Evolutionary conservation across 2,329 filamentous ascomycete species (phyloP).

Genomic region (Colletotrichum truncatum): DNA sequence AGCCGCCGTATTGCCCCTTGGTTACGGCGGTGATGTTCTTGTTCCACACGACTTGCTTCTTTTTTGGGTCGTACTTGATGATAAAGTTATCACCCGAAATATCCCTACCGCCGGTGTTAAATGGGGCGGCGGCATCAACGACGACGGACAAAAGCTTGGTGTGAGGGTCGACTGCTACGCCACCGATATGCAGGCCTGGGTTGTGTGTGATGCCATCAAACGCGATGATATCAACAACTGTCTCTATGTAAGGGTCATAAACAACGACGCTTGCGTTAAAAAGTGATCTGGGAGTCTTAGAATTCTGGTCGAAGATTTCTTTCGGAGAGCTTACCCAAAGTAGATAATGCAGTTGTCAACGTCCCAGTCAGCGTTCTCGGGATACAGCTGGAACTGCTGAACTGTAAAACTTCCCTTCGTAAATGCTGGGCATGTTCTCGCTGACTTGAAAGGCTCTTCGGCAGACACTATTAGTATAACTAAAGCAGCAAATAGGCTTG

Average conservation of each 20-base stretch:
- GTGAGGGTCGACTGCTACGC: slow-evolving; percentile 28
- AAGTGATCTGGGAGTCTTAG: slow-evolving; percentile 21
- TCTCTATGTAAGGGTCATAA: slow-evolving; percentile 32
- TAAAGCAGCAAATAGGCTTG: not conserved
- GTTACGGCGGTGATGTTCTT: slow-evolving; percentile 31
- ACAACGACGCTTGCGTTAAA: slow-evolving; percentile 34
- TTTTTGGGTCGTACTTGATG: slow-evolving; percentile 31
- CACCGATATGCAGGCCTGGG: slow-evolving; percentile 29
- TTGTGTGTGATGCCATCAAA: slow-evolving; percentile 31
- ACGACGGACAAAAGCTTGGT: slow-evolving; percentile 30
- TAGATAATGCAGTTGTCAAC: slow-evolving; percentile 41
- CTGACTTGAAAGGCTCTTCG: not conserved
- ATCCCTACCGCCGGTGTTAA: slow-evolving; percentile 29
- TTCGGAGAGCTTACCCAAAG: slow-evolving; percentile 36
- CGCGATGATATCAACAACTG: slow-evolving; percentile 25
- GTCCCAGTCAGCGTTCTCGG: slow-evolving; percentile 47
- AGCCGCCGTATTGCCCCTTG: slow-evolving; percentile 31
- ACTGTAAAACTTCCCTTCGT: slow-evolving; percentile 35
- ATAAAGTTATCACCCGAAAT: slow-evolving; percentile 34
- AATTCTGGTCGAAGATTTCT: too few species aligned
- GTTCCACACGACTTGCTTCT: slow-evolving; percentile 31
- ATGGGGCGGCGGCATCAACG: slow-evolving; percentile 31
- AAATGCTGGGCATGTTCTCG: slow-evolving; percentile 31
- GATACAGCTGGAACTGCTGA: slow-evolving; percentile 43
- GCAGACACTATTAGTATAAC: not conserved